Percentiles rank a stretch among this genome's conserved stretches.
Evolutionary conservation across 139 green algal species (phyloP).

Genomic region (Tetraselmis chui): DNA sequence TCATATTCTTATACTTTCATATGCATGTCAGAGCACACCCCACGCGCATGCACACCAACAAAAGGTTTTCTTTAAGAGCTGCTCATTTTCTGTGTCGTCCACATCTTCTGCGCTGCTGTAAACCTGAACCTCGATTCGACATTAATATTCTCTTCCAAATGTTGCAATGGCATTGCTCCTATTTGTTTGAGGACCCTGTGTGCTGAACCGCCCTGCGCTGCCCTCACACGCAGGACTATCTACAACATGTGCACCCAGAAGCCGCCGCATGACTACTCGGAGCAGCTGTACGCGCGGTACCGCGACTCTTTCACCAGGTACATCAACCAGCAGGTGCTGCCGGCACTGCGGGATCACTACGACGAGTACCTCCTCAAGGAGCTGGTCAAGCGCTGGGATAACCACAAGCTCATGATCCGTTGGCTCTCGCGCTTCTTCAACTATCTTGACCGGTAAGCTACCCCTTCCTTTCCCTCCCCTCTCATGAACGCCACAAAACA

Average conservation of each 20-base stretch:
- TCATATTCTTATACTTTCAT: too few species aligned
- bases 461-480: too few species aligned
- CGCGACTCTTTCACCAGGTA: slow-evolving; percentile 87
- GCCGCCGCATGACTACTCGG: slow-evolving; percentile 93
- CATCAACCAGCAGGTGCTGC: slow-evolving; percentile 83
- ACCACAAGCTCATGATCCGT: slow-evolving; percentile 98
- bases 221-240: slow-evolving; percentile 65
- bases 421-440: slow-evolving; percentile 99
- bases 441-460: slow-evolving; percentile 96
- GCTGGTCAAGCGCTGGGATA: slow-evolving; percentile 85
- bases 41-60: too few species aligned
- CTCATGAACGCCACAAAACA: too few species aligned
- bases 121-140: background rate
- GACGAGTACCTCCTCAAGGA: slow-evolving; percentile 89
- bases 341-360: slow-evolving; percentile 63
- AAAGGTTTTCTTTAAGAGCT: too few species aligned
- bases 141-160: slow-evolving; percentile 22
- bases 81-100: background rate
- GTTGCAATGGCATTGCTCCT: slow-evolving; percentile 4
- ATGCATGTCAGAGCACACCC: too few species aligned
- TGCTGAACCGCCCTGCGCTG: slow-evolving; percentile 11
- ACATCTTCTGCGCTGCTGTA: background rate
- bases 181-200: background rate
- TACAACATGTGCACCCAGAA: slow-evolving; percentile 99
- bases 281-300: slow-evolving; percentile 93